These are phyloP conservation scores for Lasiosphaeriaceae sp. DNA, from an alignment of 495 filamentous ascomycete genomes.

Conservation along the genomic window DNA sequence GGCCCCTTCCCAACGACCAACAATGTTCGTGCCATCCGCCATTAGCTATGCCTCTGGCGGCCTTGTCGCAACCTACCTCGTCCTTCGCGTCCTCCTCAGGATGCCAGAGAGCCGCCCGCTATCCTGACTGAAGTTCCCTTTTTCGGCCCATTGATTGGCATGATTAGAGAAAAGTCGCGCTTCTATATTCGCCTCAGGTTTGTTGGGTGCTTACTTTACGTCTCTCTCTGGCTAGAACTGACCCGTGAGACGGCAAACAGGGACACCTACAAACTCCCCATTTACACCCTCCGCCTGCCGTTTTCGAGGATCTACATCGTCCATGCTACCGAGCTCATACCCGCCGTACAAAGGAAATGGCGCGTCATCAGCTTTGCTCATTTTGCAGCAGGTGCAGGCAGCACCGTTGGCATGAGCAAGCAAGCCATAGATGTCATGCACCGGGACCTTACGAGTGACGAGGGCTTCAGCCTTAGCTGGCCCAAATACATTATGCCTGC, in stretches of 20 bases:
- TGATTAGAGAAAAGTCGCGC: constrained; percentile 17
- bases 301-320: constrained; percentile 21
- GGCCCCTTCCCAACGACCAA: too few species aligned
- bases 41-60: constrained; percentile 9
- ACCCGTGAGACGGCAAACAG: too few species aligned
- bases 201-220: too few species aligned
- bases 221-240: too few species aligned
- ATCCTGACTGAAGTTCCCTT: constrained; percentile 20
- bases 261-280: constrained; percentile 23
- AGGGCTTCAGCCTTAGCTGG: constrained; percentile 13
- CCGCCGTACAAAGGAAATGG: constrained; percentile 17
- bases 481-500: constrained; percentile 9
- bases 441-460: constrained; percentile 7
- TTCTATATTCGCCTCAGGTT: constrained; percentile 19
- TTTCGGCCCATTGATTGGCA: constrained; percentile 21
- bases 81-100: constrained; percentile 21
- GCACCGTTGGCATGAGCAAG: constrained; percentile 17
- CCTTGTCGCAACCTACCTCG: constrained; percentile 20
- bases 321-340: constrained; percentile 19
- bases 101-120: constrained; percentile 22
- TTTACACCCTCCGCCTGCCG: constrained; percentile 27
- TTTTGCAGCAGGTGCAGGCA: not conserved
- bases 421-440: constrained; percentile 12
- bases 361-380: constrained; percentile 16
- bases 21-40: not conserved